phyloP scores from a whole-genome alignment of 768 basidiomycete species.

The Russula virescens region DNA sequence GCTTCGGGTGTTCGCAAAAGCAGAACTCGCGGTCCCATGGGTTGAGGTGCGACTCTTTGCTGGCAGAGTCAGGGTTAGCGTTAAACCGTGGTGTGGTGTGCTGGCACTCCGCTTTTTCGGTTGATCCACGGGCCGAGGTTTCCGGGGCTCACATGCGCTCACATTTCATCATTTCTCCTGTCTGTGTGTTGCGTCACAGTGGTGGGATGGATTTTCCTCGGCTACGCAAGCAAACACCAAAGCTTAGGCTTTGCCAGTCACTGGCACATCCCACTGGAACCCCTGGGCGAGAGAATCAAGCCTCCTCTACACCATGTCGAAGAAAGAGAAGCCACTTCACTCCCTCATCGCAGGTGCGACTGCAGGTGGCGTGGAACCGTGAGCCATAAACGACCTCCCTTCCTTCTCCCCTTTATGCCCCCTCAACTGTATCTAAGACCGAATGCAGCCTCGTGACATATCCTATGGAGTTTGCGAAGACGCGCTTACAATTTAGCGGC shows the following conservation, averaged over 20 bases:
- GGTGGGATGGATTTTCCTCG: neutral
- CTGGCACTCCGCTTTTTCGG: too few relatives aligned
- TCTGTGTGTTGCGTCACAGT: too few relatives aligned
- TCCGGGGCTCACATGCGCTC: too few relatives aligned
- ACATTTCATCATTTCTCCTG: too few relatives aligned
- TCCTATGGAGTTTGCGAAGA: constrained; percentile 91
- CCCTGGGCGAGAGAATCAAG: too few relatives aligned
- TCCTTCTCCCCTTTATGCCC: neutral
- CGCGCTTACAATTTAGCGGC: too few relatives aligned
- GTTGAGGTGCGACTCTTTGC: neutral
- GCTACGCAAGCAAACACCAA: neutral
- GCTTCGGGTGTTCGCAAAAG: constrained; percentile 37
- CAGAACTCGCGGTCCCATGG: constrained; percentile 32
- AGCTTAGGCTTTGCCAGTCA: too few relatives aligned
- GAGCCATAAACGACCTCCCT: constrained; percentile 30
- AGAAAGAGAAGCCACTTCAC: constrained; percentile 78
- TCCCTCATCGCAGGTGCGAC: constrained; percentile 87
- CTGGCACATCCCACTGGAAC: too few relatives aligned
- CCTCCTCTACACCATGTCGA: constrained; percentile 35
- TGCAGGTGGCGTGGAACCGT: constrained; percentile 93
- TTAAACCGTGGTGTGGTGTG: neutral
- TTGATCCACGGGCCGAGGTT: neutral
- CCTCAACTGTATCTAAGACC: constrained; percentile 36
- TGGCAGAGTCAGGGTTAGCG: too few relatives aligned
- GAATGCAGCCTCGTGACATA: constrained; percentile 72